These are phyloP conservation scores for Colletotrichum aenigma DNA, from an alignment of 2,329 filamentous ascomycete species.

Conservation along the genomic window DNA sequence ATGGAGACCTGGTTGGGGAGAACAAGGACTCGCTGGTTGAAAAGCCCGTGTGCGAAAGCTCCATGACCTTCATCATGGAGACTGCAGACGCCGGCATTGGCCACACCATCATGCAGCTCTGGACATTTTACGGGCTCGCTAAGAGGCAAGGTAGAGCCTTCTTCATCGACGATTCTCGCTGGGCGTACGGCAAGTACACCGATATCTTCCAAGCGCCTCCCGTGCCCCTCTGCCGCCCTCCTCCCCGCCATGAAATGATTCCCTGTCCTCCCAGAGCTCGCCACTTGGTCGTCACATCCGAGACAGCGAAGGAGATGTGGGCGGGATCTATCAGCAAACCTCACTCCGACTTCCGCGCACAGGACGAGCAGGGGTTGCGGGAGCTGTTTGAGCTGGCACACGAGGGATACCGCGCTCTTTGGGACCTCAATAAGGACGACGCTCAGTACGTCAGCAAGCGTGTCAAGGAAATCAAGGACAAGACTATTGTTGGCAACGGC, in stretches of 20 bases:
- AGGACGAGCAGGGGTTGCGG: slow-evolving; percentile 43
- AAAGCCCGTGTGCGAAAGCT: slow-evolving; percentile 67
- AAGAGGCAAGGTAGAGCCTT: slow-evolving; percentile 76
- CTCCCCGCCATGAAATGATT: slow-evolving; percentile 75
- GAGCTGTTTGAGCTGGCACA: slow-evolving; percentile 72
- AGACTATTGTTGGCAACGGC: slow-evolving; percentile 45
- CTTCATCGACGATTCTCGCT: slow-evolving; percentile 84
- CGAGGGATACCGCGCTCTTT: slow-evolving; percentile 75
- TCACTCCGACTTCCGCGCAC: slow-evolving; percentile 60
- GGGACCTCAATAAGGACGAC: slow-evolving; percentile 71
- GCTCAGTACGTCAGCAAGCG: slow-evolving; percentile 66
- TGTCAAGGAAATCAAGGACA: slow-evolving; percentile 57
- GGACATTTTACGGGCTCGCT: slow-evolving; percentile 83
- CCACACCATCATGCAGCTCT: slow-evolving; percentile 76
- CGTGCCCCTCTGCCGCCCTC: slow-evolving; percentile 68
- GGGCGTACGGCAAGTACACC: slow-evolving; percentile 79
- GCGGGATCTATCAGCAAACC: slow-evolving; percentile 53
- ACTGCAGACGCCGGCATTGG: slow-evolving; percentile 76
- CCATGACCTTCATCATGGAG: slow-evolving; percentile 80
- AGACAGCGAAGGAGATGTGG: slow-evolving; percentile 69
- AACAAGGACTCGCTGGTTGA: slow-evolving; percentile 46
- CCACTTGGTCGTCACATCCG: slow-evolving; percentile 75
- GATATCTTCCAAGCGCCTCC: slow-evolving; percentile 75
- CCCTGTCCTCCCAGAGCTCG: slow-evolving; percentile 79
- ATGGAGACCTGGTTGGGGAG: slow-evolving; percentile 52